Base-by-base conservation (phyloP, 129 eudicot species). In the Sambucus nigra region DNA sequence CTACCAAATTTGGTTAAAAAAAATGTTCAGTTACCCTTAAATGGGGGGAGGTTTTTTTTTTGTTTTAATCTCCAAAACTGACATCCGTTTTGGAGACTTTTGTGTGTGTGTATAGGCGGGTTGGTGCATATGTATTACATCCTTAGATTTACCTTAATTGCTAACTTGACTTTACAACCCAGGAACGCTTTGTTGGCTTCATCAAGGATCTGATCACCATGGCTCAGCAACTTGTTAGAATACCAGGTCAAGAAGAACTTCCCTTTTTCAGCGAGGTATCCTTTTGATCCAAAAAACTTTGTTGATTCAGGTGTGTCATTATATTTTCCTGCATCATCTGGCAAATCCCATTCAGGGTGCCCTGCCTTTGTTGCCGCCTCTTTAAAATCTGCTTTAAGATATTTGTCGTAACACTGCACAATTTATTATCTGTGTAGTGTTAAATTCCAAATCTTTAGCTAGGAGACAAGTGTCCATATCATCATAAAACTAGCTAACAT, bases 191-290 rank as follows among this genome's bases (percentile, higher is more conserved):
- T 81, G 68, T 81, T 89, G 60, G 97, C 97, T 76, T 89, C 95
- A 35, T 89, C 88, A 40, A 89, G 72, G 41, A 89, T 84, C 69
- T 79, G 93, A 68, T 89, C 95, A 25, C 93, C 97, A 56, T 89
- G 97, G 49, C 39, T 58, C 46, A 88, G 65, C 31, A 88, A 59
- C 77, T 81, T 81, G 78, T 68, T 88, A 20, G 95, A 88, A 58
- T 88, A 88, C 97, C 95, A 88, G 21, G 80, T 84, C 64, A 84
- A 70, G 74, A 88, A 88, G 59, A 81, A 81, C 64, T 70, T 73
- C 40, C 97, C 95, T 51, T 76, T 63, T 54, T 81, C 95, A 28
- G 93, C 69, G 5, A 50, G 58, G 74, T 78, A 88, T 57, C 82
- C 80, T 39, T 79, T 72, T 26, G 75, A 47, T 69, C 80, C 76